Percentiles rank a stretch among this genome's conserved stretches.
phyloP scores from a whole-genome alignment of 257 asterid species.

The Gentiana macrophylla region DNA sequence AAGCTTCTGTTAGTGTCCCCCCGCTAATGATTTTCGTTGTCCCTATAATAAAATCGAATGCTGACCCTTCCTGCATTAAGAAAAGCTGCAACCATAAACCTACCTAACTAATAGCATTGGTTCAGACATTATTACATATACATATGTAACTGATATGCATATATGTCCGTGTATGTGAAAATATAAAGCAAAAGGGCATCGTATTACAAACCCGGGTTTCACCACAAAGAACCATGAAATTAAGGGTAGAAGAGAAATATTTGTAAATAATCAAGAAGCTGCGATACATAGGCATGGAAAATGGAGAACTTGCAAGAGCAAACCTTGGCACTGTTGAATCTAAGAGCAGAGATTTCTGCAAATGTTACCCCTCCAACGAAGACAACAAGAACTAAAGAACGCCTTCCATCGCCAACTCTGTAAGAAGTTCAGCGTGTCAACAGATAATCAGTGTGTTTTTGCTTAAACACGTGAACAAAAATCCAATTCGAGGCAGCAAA shows the following conservation, averaged over 20 bases:
- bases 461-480: too few relatives aligned
- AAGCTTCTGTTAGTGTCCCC: constrained; percentile 52
- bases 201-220: too few relatives aligned
- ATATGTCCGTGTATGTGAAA: too few relatives aligned
- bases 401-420: constrained; percentile 80
- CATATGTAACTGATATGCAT: background rate
- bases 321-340: constrained; percentile 89
- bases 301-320: background rate
- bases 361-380: constrained; percentile 94
- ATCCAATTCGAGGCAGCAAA: too few relatives aligned
- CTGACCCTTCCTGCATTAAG: constrained; percentile 70
- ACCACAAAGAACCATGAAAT: too few relatives aligned
- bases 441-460: background rate
- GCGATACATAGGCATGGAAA: background rate
- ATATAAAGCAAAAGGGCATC: too few relatives aligned
- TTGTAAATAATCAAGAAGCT: too few relatives aligned
- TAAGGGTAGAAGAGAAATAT: too few relatives aligned
- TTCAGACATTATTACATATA: too few relatives aligned
- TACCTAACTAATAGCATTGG: too few relatives aligned
- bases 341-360: constrained; percentile 98
- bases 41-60: constrained; percentile 79
- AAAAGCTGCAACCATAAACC: background rate
- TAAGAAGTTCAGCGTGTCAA: constrained; percentile 15
- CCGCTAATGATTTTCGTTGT: constrained; percentile 77
- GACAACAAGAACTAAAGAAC: constrained; percentile 84